Conservation (phyloP, 2,329 filamentous ascomycete species). For the Alternaria gaisen region DNA sequence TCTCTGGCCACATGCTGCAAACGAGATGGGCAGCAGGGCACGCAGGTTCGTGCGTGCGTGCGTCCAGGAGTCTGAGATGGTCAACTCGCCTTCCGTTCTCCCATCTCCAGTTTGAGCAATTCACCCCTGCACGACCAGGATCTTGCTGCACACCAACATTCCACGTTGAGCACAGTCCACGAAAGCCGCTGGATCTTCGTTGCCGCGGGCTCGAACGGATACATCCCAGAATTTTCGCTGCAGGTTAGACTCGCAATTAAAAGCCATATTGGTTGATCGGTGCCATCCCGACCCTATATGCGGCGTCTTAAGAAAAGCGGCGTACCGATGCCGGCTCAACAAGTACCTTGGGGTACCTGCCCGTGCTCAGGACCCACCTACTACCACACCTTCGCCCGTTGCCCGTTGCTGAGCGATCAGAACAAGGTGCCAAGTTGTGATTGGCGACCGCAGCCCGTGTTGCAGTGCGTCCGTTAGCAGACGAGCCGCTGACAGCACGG, state of each 20-base stretch:
- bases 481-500: slow-evolving; percentile 38
- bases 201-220: slow-evolving; percentile 47
- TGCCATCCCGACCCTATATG: slow-evolving; percentile 45
- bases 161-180: slow-evolving; percentile 49
- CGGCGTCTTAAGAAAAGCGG: slow-evolving; percentile 31
- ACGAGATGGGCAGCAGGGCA: slow-evolving; percentile 45
- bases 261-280: slow-evolving; percentile 50
- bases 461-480: slow-evolving; percentile 35
- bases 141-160: slow-evolving; percentile 43
- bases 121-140: slow-evolving; percentile 34
- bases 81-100: slow-evolving; percentile 33
- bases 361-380: slow-evolving; percentile 36
- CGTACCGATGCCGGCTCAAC: slow-evolving; percentile 46
- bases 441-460: slow-evolving; percentile 39
- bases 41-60: slow-evolving; percentile 36
- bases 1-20: slow-evolving; percentile 47
- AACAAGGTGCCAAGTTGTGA: slow-evolving; percentile 36
- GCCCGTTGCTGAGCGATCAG: slow-evolving; percentile 40
- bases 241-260: slow-evolving; percentile 48
- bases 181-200: slow-evolving; percentile 46
- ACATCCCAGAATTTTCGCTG: slow-evolving; percentile 44
- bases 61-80: slow-evolving; percentile 34
- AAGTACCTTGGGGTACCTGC: slow-evolving; percentile 41
- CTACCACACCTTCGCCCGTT: slow-evolving; percentile 22
- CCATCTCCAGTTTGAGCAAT: slow-evolving; percentile 40